Evolutionary conservation across 2,329 filamentous ascomycete species (phyloP).

Genomic region (Chrysosporium keratinophilum): DNA sequence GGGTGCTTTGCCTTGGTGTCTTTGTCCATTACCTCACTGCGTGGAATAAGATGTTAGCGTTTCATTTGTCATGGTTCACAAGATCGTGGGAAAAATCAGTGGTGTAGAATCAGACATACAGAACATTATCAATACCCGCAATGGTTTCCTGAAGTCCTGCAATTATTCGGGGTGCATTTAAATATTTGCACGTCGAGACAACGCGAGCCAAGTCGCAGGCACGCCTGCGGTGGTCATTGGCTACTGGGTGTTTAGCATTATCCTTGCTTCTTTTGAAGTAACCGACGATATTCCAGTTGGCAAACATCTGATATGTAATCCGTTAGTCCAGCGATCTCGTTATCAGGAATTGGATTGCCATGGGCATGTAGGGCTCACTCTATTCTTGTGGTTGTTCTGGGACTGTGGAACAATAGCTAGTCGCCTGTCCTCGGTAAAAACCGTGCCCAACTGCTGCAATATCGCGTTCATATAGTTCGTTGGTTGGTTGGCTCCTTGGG

Average conservation of each 20-base stretch:
- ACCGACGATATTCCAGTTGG: neutral
- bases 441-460: slow-evolving; percentile 9
- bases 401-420: slow-evolving; percentile 6
- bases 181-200: slow-evolving; percentile 9
- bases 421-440: neutral
- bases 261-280: neutral
- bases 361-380: neutral
- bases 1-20: too few relatives aligned
- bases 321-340: neutral
- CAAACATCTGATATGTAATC: slow-evolving; percentile 8
- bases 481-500: neutral
- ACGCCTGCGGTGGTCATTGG: neutral
- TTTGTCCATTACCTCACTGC: too few relatives aligned
- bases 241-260: neutral
- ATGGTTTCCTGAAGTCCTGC: slow-evolving; percentile 4
- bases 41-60: too few relatives aligned
- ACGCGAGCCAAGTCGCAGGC: slow-evolving; percentile 8
- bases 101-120: neutral
- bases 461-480: slow-evolving; percentile 2
- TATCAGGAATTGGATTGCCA: neutral
- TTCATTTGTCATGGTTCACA: too few relatives aligned
- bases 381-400: slow-evolving; percentile 5
- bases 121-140: slow-evolving; percentile 4
- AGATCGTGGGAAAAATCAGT: too few relatives aligned
- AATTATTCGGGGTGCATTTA: neutral